Conservation (phyloP, 495 filamentous ascomycete genomes). For the Usnea hakonensis region DNA sequence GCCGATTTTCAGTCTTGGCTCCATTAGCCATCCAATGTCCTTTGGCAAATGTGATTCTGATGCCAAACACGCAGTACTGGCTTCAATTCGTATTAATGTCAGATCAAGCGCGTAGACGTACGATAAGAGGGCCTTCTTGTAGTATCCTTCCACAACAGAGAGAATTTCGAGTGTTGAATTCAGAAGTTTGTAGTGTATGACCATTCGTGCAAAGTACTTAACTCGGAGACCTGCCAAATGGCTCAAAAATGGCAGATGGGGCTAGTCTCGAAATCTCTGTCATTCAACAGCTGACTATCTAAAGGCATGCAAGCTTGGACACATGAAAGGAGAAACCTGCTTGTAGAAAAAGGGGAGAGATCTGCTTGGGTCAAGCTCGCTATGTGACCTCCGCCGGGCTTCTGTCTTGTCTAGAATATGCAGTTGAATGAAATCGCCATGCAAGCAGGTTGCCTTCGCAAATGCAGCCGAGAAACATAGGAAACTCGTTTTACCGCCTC, state of each 20-base stretch:
- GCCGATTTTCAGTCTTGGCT: background rate
- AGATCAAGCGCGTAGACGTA: background rate
- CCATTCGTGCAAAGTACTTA: background rate
- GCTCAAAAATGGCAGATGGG: background rate
- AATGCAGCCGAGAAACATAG: background rate
- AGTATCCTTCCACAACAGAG: background rate
- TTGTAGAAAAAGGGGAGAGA: background rate
- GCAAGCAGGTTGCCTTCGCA: background rate
- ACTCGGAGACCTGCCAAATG: background rate
- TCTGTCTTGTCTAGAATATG: constrained; percentile 8
- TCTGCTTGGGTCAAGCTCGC: background rate
- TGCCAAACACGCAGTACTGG: background rate
- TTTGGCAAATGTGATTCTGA: background rate
- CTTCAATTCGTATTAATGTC: background rate
- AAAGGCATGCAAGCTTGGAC: background rate
- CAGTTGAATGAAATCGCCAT: background rate
- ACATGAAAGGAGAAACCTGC: background rate
- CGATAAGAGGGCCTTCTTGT: background rate
- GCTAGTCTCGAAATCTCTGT: background rate
- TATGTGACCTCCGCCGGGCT: background rate
- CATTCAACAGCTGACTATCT: background rate
- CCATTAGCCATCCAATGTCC: background rate
- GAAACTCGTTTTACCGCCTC: background rate
- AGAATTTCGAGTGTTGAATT: background rate
- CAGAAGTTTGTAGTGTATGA: background rate